Conservation (phyloP, 441 rosid genomes). For the Populus tomentosa region DNA sequence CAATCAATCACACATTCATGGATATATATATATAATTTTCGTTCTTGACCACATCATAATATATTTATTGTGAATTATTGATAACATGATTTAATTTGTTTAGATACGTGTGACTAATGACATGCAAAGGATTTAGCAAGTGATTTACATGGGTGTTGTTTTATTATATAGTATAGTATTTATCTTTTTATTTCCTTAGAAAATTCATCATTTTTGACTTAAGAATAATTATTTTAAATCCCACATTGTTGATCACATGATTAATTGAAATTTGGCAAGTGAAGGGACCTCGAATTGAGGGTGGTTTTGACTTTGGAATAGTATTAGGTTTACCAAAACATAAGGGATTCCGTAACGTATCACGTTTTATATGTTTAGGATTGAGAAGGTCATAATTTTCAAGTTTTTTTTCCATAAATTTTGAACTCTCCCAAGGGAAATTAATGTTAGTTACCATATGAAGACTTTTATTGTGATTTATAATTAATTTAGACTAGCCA, state of each 20-base stretch:
- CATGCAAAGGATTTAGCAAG: neutral
- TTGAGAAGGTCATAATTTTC: neutral
- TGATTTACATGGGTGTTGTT: neutral
- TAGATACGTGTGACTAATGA: neutral
- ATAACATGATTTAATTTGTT: neutral
- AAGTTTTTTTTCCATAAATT: neutral
- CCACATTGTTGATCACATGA: neutral
- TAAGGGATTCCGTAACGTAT: neutral
- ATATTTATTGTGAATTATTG: neutral
- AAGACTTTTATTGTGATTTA: neutral
- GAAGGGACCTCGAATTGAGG: neutral
- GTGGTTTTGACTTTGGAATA: neutral
- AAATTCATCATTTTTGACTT: no score
- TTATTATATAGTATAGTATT: no score
- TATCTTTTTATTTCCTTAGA: no score
- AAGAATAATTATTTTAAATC: no score
- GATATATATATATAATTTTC: neutral
- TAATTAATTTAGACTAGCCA: neutral
- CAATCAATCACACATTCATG: no score
- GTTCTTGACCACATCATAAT: neutral
- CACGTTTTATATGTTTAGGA: neutral
- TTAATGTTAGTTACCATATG: neutral
- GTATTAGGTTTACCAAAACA: neutral
- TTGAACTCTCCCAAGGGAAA: neutral
- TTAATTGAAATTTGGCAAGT: neutral